Conservation (phyloP, 495 filamentous ascomycete genomes). For the Melanomma pulvis-pyrius region DNA sequence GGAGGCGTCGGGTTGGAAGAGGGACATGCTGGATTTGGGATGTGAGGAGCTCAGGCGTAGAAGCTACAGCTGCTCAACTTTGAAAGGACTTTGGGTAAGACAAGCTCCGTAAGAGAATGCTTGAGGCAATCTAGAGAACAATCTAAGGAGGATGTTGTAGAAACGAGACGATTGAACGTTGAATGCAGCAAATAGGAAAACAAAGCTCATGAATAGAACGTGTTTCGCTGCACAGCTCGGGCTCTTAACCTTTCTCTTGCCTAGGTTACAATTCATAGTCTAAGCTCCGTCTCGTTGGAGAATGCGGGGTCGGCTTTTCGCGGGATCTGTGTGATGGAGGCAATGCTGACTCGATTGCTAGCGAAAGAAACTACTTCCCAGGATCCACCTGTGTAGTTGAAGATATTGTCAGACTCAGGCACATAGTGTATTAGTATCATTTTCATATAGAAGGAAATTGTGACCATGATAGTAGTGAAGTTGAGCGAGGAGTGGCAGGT, state of each 20-base stretch:
- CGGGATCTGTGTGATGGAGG: not conserved
- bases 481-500: not conserved
- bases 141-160: too few relatives aligned
- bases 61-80: not conserved
- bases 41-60: not conserved
- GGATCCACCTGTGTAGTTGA: too few relatives aligned
- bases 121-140: too few relatives aligned
- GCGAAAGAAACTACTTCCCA: not conserved
- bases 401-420: too few relatives aligned
- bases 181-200: not conserved
- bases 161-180: too few relatives aligned
- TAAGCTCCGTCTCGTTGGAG: slow-evolving; percentile 1
- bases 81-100: not conserved
- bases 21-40: slow-evolving; percentile 1
- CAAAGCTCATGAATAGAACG: not conserved
- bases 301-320: slow-evolving; percentile 22
- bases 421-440: too few relatives aligned
- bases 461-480: not conserved
- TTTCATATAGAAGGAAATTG: not conserved
- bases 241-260: not conserved
- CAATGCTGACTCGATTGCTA: not conserved
- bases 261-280: slow-evolving; percentile 15
- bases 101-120: not conserved
- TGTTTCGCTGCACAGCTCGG: not conserved
- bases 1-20: slow-evolving; percentile 27